phyloP scores from a whole-genome alignment of 371 early-diverging fungal species.

The Mucor indicus region DNA sequence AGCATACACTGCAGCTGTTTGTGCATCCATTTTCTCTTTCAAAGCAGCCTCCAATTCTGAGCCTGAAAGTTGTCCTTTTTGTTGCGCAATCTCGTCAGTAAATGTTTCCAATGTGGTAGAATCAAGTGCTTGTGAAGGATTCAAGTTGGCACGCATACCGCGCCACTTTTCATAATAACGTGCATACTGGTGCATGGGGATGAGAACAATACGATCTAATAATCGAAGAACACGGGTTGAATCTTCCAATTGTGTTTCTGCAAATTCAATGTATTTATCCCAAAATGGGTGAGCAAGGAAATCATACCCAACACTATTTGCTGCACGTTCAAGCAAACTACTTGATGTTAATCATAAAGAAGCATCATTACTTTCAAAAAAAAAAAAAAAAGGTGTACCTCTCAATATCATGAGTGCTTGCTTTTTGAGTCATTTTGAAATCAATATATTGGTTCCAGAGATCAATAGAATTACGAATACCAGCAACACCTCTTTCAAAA shows the following conservation, averaged over 20 bases:
- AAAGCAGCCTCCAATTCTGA: constrained; percentile 52
- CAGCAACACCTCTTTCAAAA: constrained; percentile 61
- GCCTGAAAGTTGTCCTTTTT: constrained; percentile 23
- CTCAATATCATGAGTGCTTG: constrained; percentile 50
- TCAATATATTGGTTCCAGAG: constrained; percentile 68
- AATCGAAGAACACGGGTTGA: constrained; percentile 39
- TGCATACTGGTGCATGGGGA: constrained; percentile 73
- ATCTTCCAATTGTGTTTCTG: constrained; percentile 45
- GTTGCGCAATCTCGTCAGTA: constrained; percentile 31
- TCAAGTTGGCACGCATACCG: constrained; percentile 41
- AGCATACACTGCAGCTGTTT: constrained; percentile 51
- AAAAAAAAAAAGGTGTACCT: constrained; percentile 32
- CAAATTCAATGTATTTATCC: constrained; percentile 71
- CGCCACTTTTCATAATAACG: constrained; percentile 69
- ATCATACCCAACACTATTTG: constrained; percentile 58
- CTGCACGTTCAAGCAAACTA: constrained; percentile 63
- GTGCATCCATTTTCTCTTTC: constrained; percentile 47
- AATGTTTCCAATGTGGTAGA: constrained; percentile 37
- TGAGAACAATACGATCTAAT: constrained; percentile 58
- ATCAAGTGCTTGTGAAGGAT: constrained; percentile 47
- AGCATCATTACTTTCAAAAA: not conserved
- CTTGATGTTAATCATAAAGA: too few species aligned
- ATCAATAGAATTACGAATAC: constrained; percentile 65
- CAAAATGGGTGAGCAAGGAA: constrained; percentile 69
- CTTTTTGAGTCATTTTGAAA: constrained; percentile 50